Evolutionary conservation across 208 protist genomes (phyloP), one percentile per base, ranked within the genome.

Genomic region (Acanthamoeba lugdunensis): DNA sequence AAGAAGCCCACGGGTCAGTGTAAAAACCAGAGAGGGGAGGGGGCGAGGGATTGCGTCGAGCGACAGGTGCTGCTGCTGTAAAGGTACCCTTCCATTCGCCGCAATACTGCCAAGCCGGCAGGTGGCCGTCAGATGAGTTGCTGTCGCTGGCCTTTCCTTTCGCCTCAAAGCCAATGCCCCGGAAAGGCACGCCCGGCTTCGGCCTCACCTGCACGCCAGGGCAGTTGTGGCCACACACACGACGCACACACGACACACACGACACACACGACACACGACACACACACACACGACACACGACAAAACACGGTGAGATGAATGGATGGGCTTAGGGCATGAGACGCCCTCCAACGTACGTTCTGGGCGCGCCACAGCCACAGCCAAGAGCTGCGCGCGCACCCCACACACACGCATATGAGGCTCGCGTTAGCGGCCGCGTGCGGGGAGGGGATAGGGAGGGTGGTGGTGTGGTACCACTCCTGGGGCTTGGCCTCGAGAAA

Each of bases 321-420:
- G 13, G 21, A 2, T 61, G 21, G 13, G 21, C 13, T 4, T 61
- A 25, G 13, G 56, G 18, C 21, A 0, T 61, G 18, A 14, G 13
- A 23, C 56, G 13, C 61, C 21, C 61, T 67, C 25, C 21, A 11
- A 2, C 52, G 16, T 56, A 84, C 79, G 30, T 87, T 87, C 11
- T 87, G 79, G 8, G 48, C 79, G 2, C 79, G 45, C 79, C 79
- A 87, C 50, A 87, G 21, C 79, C 79, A 87, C 33, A 41, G 45
- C 79, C 79, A 87, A 11, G 79, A 87, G 48, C 79, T 87, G 50
- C 28, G 41, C 41, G 41, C 41, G 21, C 11, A 3, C 0, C 14
- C 25, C 14, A 61, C 56, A 61, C 18, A 18, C 54, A n/a, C n/a
- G 18, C 9, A 23, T 0, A 58, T 1, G 54, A 58, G 54, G 14